Evolutionary conservation across 495 filamentous ascomycete species (phyloP).

Genomic region (Aspergillus diversus): DNA sequence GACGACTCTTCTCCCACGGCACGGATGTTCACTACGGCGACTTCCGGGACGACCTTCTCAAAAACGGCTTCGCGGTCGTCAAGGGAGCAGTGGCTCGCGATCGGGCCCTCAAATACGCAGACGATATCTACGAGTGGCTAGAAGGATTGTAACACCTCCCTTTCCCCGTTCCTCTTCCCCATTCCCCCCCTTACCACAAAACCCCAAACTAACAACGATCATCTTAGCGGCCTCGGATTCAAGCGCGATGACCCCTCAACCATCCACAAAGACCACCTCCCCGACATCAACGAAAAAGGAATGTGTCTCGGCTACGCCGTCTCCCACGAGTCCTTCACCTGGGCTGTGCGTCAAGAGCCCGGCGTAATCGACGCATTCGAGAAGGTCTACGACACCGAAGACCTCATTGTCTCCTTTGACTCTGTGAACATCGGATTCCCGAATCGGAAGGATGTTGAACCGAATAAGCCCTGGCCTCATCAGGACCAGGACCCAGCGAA

Average conservation of each 20-base stretch:
- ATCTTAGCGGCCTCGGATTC: conserved; percentile 38
- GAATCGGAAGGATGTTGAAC: conserved; percentile 22
- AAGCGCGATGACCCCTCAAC: conserved; percentile 41
- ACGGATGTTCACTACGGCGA: conserved; percentile 10
- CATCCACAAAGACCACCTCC: conserved; percentile 37
- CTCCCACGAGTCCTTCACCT: conserved; percentile 46
- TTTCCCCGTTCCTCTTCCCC: not conserved
- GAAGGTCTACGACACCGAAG: conserved; percentile 40
- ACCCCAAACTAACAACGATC: not conserved
- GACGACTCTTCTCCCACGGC: conserved; percentile 10
- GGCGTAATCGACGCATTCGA: conserved; percentile 44
- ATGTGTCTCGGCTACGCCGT: conserved; percentile 44
- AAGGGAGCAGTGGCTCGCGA: conserved; percentile 14
- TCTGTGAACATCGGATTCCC: conserved; percentile 44
- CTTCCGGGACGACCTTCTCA: conserved; percentile 11
- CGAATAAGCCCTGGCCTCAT: conserved; percentile 11
- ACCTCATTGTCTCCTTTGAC: conserved; percentile 51
- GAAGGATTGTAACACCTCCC: conserved; percentile 34
- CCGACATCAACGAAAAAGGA: conserved; percentile 44
- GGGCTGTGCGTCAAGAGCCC: conserved; percentile 42
- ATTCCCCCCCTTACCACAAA: not conserved
- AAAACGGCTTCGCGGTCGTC: conserved; percentile 8
- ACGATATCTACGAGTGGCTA: conserved; percentile 41
- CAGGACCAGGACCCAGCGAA: conserved; percentile 15
- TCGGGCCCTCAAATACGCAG: conserved; percentile 38